Conservation (phyloP, 106 monocot species). For the Phalaenopsis equestris region DNA sequence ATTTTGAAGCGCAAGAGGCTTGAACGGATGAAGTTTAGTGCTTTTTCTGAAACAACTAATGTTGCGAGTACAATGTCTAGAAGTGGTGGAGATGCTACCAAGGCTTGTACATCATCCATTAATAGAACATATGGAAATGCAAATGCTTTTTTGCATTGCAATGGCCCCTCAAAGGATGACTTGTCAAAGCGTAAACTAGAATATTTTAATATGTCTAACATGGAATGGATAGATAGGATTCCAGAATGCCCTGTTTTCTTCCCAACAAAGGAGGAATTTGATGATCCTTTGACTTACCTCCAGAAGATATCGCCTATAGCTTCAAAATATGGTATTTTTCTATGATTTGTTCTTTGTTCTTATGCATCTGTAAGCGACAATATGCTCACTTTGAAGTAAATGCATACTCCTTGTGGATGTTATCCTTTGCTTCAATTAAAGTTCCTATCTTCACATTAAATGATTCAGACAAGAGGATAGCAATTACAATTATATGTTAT, state of each 20-base stretch:
- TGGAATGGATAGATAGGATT: constrained; percentile 83
- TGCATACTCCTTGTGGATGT: neutral
- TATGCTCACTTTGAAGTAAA: neutral
- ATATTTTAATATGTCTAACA: constrained; percentile 59
- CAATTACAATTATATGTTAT: neutral
- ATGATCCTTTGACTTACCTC: constrained; percentile 71
- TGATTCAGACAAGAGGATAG: neutral
- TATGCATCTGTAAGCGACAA: neutral
- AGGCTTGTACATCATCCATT: constrained; percentile 31
- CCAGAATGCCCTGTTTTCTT: constrained; percentile 81
- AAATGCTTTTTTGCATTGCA: constrained; percentile 11
- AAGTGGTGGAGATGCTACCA: constrained; percentile 63
- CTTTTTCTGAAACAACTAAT: constrained; percentile 19
- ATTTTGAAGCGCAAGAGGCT: constrained; percentile 51
- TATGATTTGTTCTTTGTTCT: neutral
- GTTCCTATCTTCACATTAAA: neutral
- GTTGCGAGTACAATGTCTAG: constrained; percentile 30
- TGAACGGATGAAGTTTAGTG: constrained; percentile 22
- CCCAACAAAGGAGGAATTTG: constrained; percentile 85
- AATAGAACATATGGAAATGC: constrained; percentile 25
- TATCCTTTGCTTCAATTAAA: neutral
- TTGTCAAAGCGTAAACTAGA: constrained; percentile 43
- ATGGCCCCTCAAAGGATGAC: constrained; percentile 18
- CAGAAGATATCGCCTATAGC: constrained; percentile 70
- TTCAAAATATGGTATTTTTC: constrained; percentile 63